Evolutionary conservation across 352 stramenopile species (phyloP).

Genomic region (Peronospora belbahrii): DNA sequence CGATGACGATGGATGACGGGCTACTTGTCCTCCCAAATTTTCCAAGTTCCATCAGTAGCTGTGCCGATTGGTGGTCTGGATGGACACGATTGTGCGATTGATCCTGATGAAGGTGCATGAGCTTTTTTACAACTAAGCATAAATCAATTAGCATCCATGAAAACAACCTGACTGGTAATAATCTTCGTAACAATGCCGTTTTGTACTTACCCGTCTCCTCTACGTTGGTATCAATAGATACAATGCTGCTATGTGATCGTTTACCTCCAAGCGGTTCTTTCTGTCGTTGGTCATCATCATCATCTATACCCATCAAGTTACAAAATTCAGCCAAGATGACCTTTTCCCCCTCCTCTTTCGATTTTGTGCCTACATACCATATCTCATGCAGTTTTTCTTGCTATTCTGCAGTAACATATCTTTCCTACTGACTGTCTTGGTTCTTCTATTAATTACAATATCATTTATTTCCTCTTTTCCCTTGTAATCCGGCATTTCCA

Average conservation of each 20-base stretch:
- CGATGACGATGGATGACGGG: conserved; percentile 7
- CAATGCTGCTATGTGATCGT: conserved; percentile 22
- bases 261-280: conserved; percentile 9
- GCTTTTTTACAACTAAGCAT: conserved; percentile 22
- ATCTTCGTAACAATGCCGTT: too few relatives aligned
- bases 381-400: conserved; percentile 15
- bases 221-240: conserved; percentile 6
- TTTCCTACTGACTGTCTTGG: not conserved
- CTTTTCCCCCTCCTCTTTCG: not conserved
- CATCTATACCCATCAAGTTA: conserved; percentile 23
- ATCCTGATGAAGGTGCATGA: conserved; percentile 20
- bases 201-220: conserved; percentile 20
- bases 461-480: not conserved
- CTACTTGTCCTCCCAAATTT: conserved; percentile 18
- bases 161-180: not conserved
- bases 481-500: conserved; percentile 4
- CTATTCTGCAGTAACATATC: conserved; percentile 19
- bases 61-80: conserved; percentile 40
- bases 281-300: conserved; percentile 20
- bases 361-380: conserved; percentile 7
- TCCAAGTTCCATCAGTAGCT: conserved; percentile 50
- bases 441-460: not conserved
- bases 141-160: conserved; percentile 5
- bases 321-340: conserved; percentile 1
- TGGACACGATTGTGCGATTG: conserved; percentile 11